Evolutionary conservation across 192 early-diverging fungal species (phyloP), one percentile per base, ranked within the genome.

Genomic region (Fimicolochytrium jonesii): DNA sequence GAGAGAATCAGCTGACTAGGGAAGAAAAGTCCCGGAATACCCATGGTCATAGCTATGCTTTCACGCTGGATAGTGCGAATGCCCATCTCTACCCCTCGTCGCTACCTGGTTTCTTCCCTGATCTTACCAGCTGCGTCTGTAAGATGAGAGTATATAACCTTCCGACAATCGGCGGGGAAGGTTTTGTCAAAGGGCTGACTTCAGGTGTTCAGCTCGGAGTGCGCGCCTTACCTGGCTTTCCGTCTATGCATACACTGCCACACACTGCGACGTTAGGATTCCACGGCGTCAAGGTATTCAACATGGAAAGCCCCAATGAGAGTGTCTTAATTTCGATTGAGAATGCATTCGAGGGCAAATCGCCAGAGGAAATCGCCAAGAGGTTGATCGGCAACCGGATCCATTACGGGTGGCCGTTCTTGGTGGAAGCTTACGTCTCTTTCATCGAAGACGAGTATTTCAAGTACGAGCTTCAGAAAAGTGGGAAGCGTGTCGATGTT

Each of bases 221-320:
- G 10, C 65, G 71, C 50, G 63, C 85, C 18, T 74, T 86, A 17
- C 66, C 93, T 15, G 96, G 96, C 25, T 99, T 99, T 68, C 96
- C 96, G 15, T 82, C 90, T 6, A 68, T 99, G 59, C 70, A 91
- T 49, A 92, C 93, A 0, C 69, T 90, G n/a, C 75, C 82, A 29
- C 81, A 91, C 67, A 81, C 79, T 0, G 83, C 80, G 10, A 72
- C 69, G 31, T 68, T 97, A 22, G 86, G 78, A 6, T 88, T 78
- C 62, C 91, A 93, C 64, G 80, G 85, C 25, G 93, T 96, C 7
- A 80, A 84, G 36, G 90, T 96, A 2, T 97, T 96, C 76, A 83
- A 91, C 37, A 78, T 73, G 20, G 90, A 93, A 45, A 88, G 86
- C 75, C 78, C 82, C 29, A 88, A 88, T 37, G 88, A 90, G 63